Evolutionary conservation across 768 basidiomycete species (phyloP).

Genomic region (Clitopilus passeckerianus): DNA sequence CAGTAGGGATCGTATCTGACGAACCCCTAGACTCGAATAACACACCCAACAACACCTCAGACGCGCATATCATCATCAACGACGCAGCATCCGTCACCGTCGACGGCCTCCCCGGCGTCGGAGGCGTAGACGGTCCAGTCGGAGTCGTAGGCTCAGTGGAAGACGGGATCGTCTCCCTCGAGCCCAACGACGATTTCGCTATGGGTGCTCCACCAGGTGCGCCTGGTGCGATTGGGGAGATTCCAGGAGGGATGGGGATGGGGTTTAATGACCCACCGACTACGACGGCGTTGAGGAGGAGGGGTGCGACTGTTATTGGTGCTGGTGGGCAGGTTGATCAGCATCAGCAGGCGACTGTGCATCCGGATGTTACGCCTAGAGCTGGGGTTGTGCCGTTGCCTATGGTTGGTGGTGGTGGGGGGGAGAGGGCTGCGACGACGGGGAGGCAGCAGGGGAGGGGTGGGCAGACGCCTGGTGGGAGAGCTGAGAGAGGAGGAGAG

Average conservation of each 20-base stretch:
- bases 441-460: neutral
- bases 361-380: conserved; percentile 60
- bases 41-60: conserved; percentile 17
- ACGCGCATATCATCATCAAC: conserved; percentile 41
- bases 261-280: neutral
- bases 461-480: neutral
- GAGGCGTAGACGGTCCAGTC: conserved; percentile 45
- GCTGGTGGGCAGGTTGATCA: neutral
- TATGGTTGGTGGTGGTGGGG: conserved; percentile 6
- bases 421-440: neutral
- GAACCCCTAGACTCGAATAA: conserved; percentile 21
- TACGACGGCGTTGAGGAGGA: neutral
- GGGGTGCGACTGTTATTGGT: neutral
- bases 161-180: conserved; percentile 71
- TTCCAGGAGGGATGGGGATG: neutral
- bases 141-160: conserved; percentile 58
- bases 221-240: conserved; percentile 61
- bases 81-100: conserved; percentile 14
- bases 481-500: neutral
- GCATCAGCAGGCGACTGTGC: conserved; percentile 22
- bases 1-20: conserved; percentile 38
- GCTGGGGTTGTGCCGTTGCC: conserved; percentile 58
- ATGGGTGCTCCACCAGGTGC: conserved; percentile 91
- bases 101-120: conserved; percentile 8
- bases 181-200: conserved; percentile 83